Percentiles rank a stretch among this genome's conserved stretches.
These are phyloP conservation scores for Escallonia herrerae DNA, from an alignment of 129 eudicot genomes.

Conservation along the genomic window DNA sequence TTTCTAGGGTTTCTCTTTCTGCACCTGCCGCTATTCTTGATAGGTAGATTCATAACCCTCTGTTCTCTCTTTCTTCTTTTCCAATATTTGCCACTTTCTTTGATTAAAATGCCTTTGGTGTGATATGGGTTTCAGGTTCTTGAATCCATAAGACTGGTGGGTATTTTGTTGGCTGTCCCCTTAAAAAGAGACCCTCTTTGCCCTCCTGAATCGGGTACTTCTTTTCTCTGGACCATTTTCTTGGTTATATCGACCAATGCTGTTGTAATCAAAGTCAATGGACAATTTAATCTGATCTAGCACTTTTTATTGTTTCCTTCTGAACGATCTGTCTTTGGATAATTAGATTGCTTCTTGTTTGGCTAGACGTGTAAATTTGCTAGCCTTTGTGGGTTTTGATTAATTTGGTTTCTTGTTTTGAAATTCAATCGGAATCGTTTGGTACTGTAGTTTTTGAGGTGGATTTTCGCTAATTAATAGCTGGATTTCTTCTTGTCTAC, in stretches of 20 bases:
- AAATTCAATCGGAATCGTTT: too few species aligned
- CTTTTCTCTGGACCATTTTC: background rate
- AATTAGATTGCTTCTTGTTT: too few species aligned
- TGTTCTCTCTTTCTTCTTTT: background rate
- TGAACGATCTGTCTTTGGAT: background rate
- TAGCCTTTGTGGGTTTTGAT: background rate
- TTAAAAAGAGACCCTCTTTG: background rate
- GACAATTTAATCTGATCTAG: too few species aligned
- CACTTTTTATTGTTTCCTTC: background rate
- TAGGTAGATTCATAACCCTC: constrained; percentile 1
- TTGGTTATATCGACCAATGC: background rate
- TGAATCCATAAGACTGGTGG: background rate
- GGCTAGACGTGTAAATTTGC: constrained; percentile 8
- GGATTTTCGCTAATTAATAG: too few species aligned
- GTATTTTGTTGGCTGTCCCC: background rate
- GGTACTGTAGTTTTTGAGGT: too few species aligned
- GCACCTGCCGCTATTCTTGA: constrained; percentile 3
- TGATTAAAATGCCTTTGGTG: background rate
- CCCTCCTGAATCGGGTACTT: background rate
- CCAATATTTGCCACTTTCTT: background rate
- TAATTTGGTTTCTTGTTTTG: background rate
- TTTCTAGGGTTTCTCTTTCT: constrained; percentile 14
- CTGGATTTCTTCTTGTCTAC: too few species aligned
- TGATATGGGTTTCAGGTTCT: background rate
- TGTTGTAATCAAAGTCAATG: background rate